Evolutionary conservation across 371 early-diverging fungal genomes (phyloP), one percentile per base, ranked within the genome.

Genomic region (Parasitella parasitica): DNA sequence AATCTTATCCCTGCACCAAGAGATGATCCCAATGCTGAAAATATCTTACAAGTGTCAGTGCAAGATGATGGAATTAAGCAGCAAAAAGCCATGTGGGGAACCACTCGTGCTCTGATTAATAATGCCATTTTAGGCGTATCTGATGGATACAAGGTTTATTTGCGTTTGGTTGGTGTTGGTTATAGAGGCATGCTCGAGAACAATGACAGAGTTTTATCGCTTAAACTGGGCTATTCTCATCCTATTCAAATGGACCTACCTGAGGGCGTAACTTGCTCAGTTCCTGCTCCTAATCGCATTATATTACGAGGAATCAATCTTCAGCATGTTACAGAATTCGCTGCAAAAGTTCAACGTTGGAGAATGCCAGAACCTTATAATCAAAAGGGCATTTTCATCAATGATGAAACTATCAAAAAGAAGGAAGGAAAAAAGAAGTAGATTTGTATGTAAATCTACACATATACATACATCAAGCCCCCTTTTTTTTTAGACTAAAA

Each of bases 311-410:
- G 97, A 30, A 82, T 77, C 32, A 89, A 96, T 75, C 70, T 88
- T 66, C 89, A 90, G 63, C 71, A 82, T 41, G 83, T 98, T 41
- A 91, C 88, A 54, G 89, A 91, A 74, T 94, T 97, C 72, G 99
- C 99, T 7, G 94, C 97, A 54, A 89, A 88, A 68, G 91, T 98
- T 62, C 86, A 96, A 60, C 84, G 86, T 61, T 91, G 91, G 90
- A 86, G 94, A 78, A 87, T 85, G 71, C 99, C 99, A 26, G 99
- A 98, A 83, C 98, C 99, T 52, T 98, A 97, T 70, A 98, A 98
- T 74, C 95, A 94, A 72, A 98, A 98, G 88, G 99, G 99, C 66
- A 94, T 97, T 58, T 98, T 97, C 78, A 91, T 98, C 49, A 91
- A 92, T 46, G 96, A 96, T 68, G 97, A 98, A 82, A 96, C 96